phyloP scores from a whole-genome alignment of 202 grass and related monocot genomes.

The Cymbopogon flexuosus region DNA sequence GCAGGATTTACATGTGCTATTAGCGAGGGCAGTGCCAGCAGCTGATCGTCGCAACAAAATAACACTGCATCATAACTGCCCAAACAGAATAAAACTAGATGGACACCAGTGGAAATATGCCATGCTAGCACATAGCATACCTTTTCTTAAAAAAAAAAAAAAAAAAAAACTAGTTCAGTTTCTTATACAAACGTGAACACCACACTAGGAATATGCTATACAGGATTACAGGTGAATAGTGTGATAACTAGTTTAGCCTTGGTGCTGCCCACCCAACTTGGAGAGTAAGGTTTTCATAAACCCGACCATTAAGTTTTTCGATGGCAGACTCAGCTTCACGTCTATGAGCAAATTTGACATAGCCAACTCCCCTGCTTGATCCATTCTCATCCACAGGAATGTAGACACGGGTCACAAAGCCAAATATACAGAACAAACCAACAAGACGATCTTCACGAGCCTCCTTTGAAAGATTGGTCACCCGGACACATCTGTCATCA shows the following conservation, averaged over 20 bases:
- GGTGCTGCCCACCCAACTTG: conserved; percentile 39
- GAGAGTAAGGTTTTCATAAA: conserved; percentile 45
- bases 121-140: background rate
- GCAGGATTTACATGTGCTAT: too few species aligned
- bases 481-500: too few species aligned
- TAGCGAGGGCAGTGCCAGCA: background rate
- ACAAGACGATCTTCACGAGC: conserved; percentile 28
- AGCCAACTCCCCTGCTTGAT: conserved; percentile 44
- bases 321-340: conserved; percentile 48
- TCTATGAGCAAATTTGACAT: conserved; percentile 50
- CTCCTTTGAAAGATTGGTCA: too few species aligned
- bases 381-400: conserved; percentile 51
- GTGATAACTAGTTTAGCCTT: background rate
- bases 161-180: background rate
- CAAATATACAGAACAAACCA: conserved; percentile 38
- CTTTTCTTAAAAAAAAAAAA: too few species aligned
- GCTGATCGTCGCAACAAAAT: background rate
- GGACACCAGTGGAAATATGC: background rate
- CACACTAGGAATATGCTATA: background rate
- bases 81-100: too few species aligned
- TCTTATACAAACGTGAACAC: too few species aligned
- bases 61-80: background rate
- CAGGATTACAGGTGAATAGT: background rate
- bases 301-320: conserved; percentile 32
- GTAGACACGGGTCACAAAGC: conserved; percentile 40